Evolutionary conservation across 768 basidiomycete species (phyloP), one percentile per base, ranked within the genome.

Genomic region (Termitomyces sp.): DNA sequence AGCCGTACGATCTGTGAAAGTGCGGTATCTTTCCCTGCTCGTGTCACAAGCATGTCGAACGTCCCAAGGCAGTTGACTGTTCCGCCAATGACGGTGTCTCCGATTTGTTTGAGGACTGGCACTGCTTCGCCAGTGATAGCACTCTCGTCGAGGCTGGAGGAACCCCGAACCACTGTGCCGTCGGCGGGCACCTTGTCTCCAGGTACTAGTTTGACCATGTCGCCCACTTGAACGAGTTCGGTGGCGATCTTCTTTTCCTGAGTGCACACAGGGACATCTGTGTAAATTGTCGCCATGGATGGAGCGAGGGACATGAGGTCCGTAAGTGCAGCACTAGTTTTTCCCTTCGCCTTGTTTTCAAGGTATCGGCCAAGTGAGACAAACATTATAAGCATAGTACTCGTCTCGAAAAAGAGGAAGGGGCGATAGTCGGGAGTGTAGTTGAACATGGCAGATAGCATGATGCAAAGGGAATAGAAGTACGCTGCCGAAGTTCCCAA

Each of bases 321-420:
- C 4, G 94, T 97, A 29, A 99, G 81, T 2, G 97, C 97, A 1
- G 94, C 94, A 43, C 93, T 94, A 2, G 97, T 98, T 73, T 91
- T 92, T 31, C 97, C 96, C 72, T 98, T 98, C 47, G 97, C 97
- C 56, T 87, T 83, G 73, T 98, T 98, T 75, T 98, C 97, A 49
- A 98, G 81, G 73, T 88, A 97, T 26, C 97, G 86, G 5, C 97
- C 97, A 14, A 98, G 82, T 2, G 93, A 95, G 65, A 98, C 90
- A 70, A 99, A 98, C 76, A 88, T 91, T 80, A 99, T 88, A 60
- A 99, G 77, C 97, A 98, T 98, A 20, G 97, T 97, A 67, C 93
- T 97, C 1, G 97, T 98, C 74, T 99, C 97, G 75, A 98, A 98
- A 74, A 98, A 98, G 46, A 94, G 81, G 68, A 88, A 82, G 2